Evolutionary conservation across 345 rosid species (phyloP), one percentile per base, ranked within the genome.

Genomic region (Iberis pinnata): DNA sequence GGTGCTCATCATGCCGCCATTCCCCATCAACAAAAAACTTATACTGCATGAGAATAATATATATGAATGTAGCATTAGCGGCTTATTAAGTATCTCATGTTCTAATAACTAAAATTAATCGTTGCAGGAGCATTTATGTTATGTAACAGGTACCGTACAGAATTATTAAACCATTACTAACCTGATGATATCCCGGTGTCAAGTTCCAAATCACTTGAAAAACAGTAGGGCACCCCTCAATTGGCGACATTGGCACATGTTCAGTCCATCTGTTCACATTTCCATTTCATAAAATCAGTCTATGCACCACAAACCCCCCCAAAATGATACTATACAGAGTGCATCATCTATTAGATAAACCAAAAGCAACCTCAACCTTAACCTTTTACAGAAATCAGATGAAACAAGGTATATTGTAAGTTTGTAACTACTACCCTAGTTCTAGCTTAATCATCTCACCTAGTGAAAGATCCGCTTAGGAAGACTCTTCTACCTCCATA

Each of bases 1-100:
- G 86, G 24, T 63, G 81, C 66, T 86, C 92, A 75, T 88, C 99
- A 18, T 88, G 81, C 65, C 78, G 77, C 99, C 97, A 86, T 63
- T 86, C 81, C 69, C 83, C 97, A 75, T 93, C 99, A 41, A 93
- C 89, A 62, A 38, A 69, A 67, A 93, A 93, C 65, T 88, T 93
- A 70, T 65, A 93, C 99, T 93, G 87, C 77, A 67, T 43, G 48
- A 65, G 35, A 67, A n/a, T 31, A 60, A 70, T 51, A 70, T 6
- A 56, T 40, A 3, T 9, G 32, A 63, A 53, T 48, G 63, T 70
- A 52, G 64, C 44, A 59, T 43, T 43, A 60, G 26, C 12, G 22
- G 33, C 63, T 67, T 40, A 44, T 54, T 55, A 45, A 24, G 36
- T 12, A 25, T 42, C 45, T 18, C 35, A 48, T 19, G 44, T 43